Base-by-base conservation (phyloP, 345 rosid species). In the Litchi chinensis region DNA sequence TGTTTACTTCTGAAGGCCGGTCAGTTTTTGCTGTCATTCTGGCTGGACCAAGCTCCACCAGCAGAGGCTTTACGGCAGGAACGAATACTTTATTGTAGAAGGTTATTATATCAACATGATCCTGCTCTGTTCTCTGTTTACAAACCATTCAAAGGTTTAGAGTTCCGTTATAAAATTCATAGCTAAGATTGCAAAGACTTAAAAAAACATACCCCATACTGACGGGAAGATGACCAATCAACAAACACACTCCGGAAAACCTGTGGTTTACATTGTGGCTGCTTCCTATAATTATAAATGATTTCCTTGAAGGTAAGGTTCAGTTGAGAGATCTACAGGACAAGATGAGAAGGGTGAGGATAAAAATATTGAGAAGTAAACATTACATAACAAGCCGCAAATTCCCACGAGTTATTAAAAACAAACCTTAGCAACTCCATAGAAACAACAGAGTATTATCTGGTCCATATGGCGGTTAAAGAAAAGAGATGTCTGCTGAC, bases 181-280 rank as follows among this genome's bases (percentile, higher is more conserved):
- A 65, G 22, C 65, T 65, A 65, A 64, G 56, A 52, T 68, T 70
- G 40, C 41, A 75, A 37, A 15, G 22, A 64, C 63, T 28, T 26
- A 63, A 44, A 46, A 7, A 60, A 68, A 82, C 52, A n/a, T 90
- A 92, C 95, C 90, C 87, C 91, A 71, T 81, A 88, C 43, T 88
- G 91, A 73, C 89, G 91, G 28, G 89, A 78, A n/a, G 90, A 83
- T 75, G 91, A 83, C 74, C 90, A 83, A 79, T 94, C 97, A 78
- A 94, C 89, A 87, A 89, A 93, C 41, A 96, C 98, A 43, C 89
- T 91, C 50, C 95, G 91, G 81, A 91, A 96, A 63, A 96, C 97
- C 79, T 89, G 94, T 37, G 95, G 94, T 83, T 93, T 94, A 85
- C 98, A 93, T 72, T 94, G 99, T 78, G 98, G 95, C 81, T 96